Conservation (phyloP, 2,329 filamentous ascomycete species). For the Alternaria novae-zelandiae region DNA sequence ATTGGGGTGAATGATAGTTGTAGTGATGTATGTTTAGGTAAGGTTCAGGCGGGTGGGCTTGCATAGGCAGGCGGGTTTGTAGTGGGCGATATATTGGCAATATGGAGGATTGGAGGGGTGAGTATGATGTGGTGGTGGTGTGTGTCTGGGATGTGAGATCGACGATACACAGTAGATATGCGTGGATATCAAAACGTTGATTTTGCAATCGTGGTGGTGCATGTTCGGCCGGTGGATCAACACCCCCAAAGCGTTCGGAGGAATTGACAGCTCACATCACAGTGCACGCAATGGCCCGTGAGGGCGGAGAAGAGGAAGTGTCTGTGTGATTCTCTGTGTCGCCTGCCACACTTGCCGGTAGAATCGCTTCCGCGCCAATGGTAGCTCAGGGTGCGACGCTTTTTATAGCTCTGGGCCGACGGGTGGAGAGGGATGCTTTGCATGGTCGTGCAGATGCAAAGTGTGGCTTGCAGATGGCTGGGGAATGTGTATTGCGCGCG, state of each 20-base stretch:
- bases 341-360: conserved; percentile 23
- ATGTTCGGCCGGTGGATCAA: conserved; percentile 1
- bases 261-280: background rate
- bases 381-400: conserved; percentile 25
- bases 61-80: background rate
- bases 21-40: background rate
- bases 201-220: background rate
- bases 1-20: background rate
- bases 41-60: background rate
- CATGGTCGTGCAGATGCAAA: conserved; percentile 22
- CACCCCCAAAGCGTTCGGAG: conserved; percentile 1
- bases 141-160: background rate
- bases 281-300: conserved; percentile 21
- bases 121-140: background rate
- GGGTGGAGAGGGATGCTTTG: conserved; percentile 9
- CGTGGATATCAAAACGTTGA: background rate
- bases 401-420: conserved; percentile 30
- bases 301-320: conserved; percentile 16
- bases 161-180: background rate
- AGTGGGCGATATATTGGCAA: conserved; percentile 8
- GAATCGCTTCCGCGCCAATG: conserved; percentile 21
- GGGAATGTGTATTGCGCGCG: conserved; percentile 16
- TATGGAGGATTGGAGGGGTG: conserved; percentile 1
- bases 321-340: conserved; percentile 29
- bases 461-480: conserved; percentile 32